Evolutionary conservation across 2,329 filamentous ascomycete genomes (phyloP), one percentile per base, ranked within the genome.

Genomic region (Xylariales sp.): DNA sequence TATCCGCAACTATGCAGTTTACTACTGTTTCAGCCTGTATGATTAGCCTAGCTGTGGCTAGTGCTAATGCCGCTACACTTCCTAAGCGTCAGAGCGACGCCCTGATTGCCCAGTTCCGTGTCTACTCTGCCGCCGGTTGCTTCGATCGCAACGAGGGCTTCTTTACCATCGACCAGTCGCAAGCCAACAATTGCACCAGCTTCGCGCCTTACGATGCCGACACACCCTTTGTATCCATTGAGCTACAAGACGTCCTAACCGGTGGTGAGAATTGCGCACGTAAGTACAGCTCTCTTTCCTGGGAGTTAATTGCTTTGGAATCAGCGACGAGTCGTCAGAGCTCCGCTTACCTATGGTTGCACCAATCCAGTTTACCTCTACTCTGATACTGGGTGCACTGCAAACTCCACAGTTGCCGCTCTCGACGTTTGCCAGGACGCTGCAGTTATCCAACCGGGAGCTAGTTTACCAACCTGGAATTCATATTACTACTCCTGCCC

Each of bases 141-240:
- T 37, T 18, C 13, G 31, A 37, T 23, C n/a, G 37, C 14, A 43
- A 43, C 33, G 20, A 43, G 25, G 41, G 41, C 25, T 40, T 43
- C 30, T 43, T 37, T 24, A 43, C 41, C 4, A 29, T 43, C 19
- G 41, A 43, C 24, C 20, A 18, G n/a, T 29, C 33, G n/a, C 33
- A 40, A 24, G 11, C 37, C 11, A 29, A 37, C 15, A 23, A 30
- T 10, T 43, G 41, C 25, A 24, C 33, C 29, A 23, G 17, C 24
- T 33, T 32, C n/a, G 17, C 37, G 7, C 5, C 11, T 24, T 31
- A n/a, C 10, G 23, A 14, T 10, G 15, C 10, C 14, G 19, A 16
- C 10, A 33, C 23, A 10, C 37, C 23, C 6, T 39, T 29, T 18
- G 29, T 34, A 12, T 40, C 38, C 28, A 27, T 43, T 16, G 25